phyloP scores from a whole-genome alignment of 169 alveolate genomes.

The Plasmodium fragile region DNA sequence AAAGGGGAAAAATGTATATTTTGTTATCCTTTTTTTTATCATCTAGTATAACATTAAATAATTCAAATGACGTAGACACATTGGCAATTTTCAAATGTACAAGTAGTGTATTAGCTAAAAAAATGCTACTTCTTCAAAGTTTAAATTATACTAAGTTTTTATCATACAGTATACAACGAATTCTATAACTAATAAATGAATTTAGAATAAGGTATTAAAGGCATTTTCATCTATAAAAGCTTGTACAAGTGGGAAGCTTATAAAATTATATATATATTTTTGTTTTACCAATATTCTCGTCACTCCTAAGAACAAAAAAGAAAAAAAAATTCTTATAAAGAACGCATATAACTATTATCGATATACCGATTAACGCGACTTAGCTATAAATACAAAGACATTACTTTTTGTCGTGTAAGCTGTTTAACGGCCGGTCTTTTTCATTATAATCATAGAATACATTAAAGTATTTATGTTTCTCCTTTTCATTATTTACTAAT shows the following conservation, averaged over 20 bases:
- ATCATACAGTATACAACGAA: constrained; percentile 1
- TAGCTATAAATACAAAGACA: neutral
- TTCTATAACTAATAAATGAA: neutral
- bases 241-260: neutral
- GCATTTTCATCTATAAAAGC: neutral
- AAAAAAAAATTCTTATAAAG: constrained; percentile 9
- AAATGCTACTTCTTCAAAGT: neutral
- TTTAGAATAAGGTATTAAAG: neutral
- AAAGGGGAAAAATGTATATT: constrained; percentile 14
- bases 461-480: constrained; percentile 60
- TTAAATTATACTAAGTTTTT: neutral
- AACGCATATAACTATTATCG: constrained; percentile 7
- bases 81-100: neutral
- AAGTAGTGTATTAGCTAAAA: neutral
- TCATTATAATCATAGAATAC: constrained; percentile 21
- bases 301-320: constrained; percentile 41
- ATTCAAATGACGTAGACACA: neutral
- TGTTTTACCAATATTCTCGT: constrained; percentile 30
- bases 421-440: constrained; percentile 3
- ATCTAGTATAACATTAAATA: neutral
- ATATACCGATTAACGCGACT: constrained; percentile 7
- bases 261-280: constrained; percentile 15
- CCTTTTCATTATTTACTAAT: constrained; percentile 63
- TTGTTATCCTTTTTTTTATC: neutral
- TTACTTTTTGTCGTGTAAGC: constrained; percentile 38